Base-by-base conservation (phyloP, 2,329 filamentous ascomycete species). In the Raffaelea ambrosiae region DNA sequence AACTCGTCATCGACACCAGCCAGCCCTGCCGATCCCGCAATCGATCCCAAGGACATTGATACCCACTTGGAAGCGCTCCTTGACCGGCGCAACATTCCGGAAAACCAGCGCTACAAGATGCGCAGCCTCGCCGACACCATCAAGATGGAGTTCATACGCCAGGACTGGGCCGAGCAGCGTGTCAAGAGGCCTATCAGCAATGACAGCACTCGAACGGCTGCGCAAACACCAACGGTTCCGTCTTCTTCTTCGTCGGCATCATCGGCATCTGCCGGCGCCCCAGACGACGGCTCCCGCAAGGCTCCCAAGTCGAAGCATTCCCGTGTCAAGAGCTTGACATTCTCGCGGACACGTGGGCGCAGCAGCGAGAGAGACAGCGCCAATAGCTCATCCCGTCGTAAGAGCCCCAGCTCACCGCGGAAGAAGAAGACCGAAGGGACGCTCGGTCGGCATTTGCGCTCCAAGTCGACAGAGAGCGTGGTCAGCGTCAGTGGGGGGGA, bases 91-190 rank as follows among this genome's bases (percentile, higher is more conserved):
- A 95, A 97, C 59, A 95, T 97, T 47, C 90, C 91, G 3, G 87
- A 94, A 59, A 86, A 95, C 54, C 89, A 95, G 73, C 78, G 91
- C 48, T 88, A 91, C 64, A 94, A 94, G 68, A 96, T 98, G 89
- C 80, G 91, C 41, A 90, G 83, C 48, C 71, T 98, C 51, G 88
- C 87, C 53, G 77, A 88, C 54, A 85, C 86, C 33, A 90, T 97
- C 70, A 98, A 98, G 67, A 87, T 89, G 61, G 90, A 97, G 61
- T 94, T 98, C 58, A 89, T 97, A 58, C 83, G 84, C 46, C 90
- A 95, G 63, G 87, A 96, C 62, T 88, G 86, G 73, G 80, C 79
- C 7, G 84, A 85, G 62, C 82, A 75, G 65, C 70, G 72, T 63
- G 73, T 74, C 46, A 67, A 70, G 61, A 42, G 45, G 21, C 43